Percentiles rank a stretch among this genome's conserved stretches.
Conservation (phyloP, 192 early-diverging fungal genomes). For the Coemansia sp. region DNA sequence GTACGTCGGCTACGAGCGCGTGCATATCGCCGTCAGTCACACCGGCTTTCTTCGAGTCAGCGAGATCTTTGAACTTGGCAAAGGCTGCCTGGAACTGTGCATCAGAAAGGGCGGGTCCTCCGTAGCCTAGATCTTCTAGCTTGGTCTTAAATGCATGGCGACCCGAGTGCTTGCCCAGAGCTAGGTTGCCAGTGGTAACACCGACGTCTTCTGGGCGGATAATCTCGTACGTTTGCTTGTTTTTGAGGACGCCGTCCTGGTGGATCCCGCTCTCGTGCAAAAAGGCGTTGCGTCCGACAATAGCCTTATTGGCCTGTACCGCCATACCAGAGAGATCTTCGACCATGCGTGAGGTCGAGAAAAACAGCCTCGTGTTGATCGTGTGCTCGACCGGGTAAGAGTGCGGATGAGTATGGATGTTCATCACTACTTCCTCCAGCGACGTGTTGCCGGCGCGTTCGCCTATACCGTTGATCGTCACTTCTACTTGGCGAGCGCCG, state of each 20-base stretch:
- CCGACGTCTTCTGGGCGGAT: constrained; percentile 93
- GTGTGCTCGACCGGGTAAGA: constrained; percentile 88
- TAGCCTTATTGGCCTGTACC: constrained; percentile 98
- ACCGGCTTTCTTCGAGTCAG: constrained; percentile 85
- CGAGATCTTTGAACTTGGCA: constrained; percentile 86
- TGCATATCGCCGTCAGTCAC: constrained; percentile 89
- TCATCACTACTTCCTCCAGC: constrained; percentile 96
- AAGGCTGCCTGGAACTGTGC: constrained; percentile 82
- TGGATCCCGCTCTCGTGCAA: constrained; percentile 98
- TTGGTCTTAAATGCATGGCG: constrained; percentile 89
- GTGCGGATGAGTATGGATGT: constrained; percentile 89
- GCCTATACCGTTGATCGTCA: constrained; percentile 97
- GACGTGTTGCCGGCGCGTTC: constrained; percentile 98
- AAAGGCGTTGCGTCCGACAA: constrained; percentile 96
- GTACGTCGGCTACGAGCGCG: constrained; percentile 81
- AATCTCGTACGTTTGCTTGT: constrained; percentile 96
- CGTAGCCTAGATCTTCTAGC: constrained; percentile 76
- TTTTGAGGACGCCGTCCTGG: constrained; percentile 97
- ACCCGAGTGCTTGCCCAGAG: constrained; percentile 96
- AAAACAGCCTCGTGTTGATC: constrained; percentile 88
- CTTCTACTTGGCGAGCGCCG: constrained; percentile 95
- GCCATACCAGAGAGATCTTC: constrained; percentile 88
- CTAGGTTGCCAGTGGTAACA: constrained; percentile 79
- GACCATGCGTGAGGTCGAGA: constrained; percentile 87
- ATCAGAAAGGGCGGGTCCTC: constrained; percentile 59